phyloP scores from a whole-genome alignment of 2,329 filamentous ascomycete species.

The Ophiostoma tasmaniense region DNA sequence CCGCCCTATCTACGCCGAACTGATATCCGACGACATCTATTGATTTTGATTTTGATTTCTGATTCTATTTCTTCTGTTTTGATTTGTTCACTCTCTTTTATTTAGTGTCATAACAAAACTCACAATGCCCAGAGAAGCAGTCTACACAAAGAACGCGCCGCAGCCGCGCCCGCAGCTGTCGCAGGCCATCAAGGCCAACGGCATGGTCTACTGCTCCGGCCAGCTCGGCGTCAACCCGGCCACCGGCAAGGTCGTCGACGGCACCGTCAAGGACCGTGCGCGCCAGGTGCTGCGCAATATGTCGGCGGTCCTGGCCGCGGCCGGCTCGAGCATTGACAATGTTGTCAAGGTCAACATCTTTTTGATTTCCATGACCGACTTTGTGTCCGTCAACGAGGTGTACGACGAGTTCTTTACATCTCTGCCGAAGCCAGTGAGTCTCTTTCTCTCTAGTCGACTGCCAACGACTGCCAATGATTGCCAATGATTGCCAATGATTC shows the following conservation, averaged over 20 bases:
- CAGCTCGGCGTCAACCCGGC: constrained; percentile 48
- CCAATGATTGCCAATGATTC: too few relatives aligned
- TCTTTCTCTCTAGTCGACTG: too few relatives aligned
- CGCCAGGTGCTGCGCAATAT: constrained; percentile 53
- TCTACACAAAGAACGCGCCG: constrained; percentile 41
- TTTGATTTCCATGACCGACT: constrained; percentile 56
- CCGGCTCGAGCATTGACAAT: constrained; percentile 50
- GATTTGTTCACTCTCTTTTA: not conserved
- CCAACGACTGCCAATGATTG: too few relatives aligned
- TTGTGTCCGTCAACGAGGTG: constrained; percentile 48
- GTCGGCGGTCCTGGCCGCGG: constrained; percentile 48
- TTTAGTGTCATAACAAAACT: too few relatives aligned
- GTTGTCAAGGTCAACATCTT: constrained; percentile 62
- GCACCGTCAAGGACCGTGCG: constrained; percentile 44
- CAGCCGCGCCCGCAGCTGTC: constrained; percentile 48
- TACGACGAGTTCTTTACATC: constrained; percentile 43
- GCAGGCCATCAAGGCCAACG: constrained; percentile 53
- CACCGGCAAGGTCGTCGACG: constrained; percentile 47
- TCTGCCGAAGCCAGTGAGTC: constrained; percentile 40
- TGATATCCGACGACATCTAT: not conserved
- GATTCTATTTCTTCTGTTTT: too few relatives aligned
- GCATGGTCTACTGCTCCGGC: constrained; percentile 64
- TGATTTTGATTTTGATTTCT: too few relatives aligned
- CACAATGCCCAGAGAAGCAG: constrained; percentile 22
- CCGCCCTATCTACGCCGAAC: not conserved